Base-by-base conservation (phyloP, 345 rosid genomes). In the Pugionium dolabratum region DNA sequence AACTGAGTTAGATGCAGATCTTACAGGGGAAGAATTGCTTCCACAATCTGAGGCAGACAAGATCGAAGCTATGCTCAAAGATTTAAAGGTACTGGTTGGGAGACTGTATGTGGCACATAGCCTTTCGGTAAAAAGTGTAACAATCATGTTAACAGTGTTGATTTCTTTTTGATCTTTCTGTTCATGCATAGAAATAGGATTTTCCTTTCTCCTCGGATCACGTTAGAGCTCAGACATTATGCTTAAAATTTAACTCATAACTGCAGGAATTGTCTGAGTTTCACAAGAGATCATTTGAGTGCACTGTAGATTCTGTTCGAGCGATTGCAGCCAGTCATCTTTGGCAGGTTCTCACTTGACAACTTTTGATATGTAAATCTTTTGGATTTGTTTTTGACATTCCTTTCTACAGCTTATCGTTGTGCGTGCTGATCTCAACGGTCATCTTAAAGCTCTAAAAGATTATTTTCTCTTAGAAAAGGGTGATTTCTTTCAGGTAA, bases 401-500 rank as follows among this genome's bases (percentile, higher is more conserved):
- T 40, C 61, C 31, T 62, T 79, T 73, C 43, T 75, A 73, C 88
- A 90, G 97, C 98, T 90, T 60, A 97, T 93, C 42, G 97, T 90
- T 58, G 85, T 93, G 42, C 97, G 94, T 72, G 96, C 96, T 51
- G 89, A 88, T 76, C 80, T 93, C 76, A 86, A 85, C 54, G 97
- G 98, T 70, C 97, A 93, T 78, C 83, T 90, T 46, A 93, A 85
- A 85, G 98, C 98, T 60, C 81, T 93, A 40, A 90, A 93, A 82
- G 97, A 86, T 62, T 93, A 93, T 80, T 93, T 93, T 75, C 96
- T 93, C 76, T 72, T 93, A 71, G 97, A 95, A 30, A 93, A 93
- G 66, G 97, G 98, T 73, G 97, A 93, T 75, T 93, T 93, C 77
- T 93, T 93, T 84, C 98, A 88, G 96, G 97, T 93, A 79, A 42